phyloP scores from a whole-genome alignment of 2,329 filamentous ascomycete genomes.

The Eurotiales sp. region DNA sequence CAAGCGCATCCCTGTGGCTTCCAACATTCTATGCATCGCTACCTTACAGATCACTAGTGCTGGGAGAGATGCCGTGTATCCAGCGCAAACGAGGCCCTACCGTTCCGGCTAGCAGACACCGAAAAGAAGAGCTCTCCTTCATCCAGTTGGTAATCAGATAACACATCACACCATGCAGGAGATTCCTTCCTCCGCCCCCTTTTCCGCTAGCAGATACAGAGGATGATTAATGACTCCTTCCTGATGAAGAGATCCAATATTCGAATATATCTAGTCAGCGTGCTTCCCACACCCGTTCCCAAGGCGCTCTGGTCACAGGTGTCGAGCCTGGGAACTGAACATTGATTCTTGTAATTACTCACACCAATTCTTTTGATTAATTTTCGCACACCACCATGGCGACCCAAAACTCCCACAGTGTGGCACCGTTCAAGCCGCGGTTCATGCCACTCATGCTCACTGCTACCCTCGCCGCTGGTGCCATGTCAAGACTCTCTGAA shows the following conservation, averaged over 20 bases:
- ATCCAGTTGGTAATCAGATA: too few relatives aligned
- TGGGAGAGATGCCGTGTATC: not conserved
- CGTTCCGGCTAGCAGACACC: too few relatives aligned
- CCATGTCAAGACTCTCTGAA: constrained; percentile 14
- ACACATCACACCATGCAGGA: constrained; percentile 6
- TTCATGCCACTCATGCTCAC: constrained; percentile 18
- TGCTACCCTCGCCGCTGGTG: constrained; percentile 14
- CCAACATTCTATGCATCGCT: not conserved
- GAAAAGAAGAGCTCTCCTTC: too few relatives aligned
- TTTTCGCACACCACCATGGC: constrained; percentile 12
- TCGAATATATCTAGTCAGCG: constrained; percentile 8
- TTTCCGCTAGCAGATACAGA: too few relatives aligned
- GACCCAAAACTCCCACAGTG: not conserved
- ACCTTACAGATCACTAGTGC: not conserved
- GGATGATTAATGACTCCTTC: too few relatives aligned
- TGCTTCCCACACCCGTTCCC: too few relatives aligned
- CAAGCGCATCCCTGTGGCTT: not conserved
- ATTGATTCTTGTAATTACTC: too few relatives aligned
- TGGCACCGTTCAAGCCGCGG: constrained; percentile 14
- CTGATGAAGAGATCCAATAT: too few relatives aligned
- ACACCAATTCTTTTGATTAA: not conserved
- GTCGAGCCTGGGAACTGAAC: too few relatives aligned
- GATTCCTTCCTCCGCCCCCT: not conserved
- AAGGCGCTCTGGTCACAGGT: too few relatives aligned
- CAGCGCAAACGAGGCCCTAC: not conserved